phyloP scores from a whole-genome alignment of 2,329 filamentous ascomycete species.

The Ophiocordyceps camponoti-saundersi region DNA sequence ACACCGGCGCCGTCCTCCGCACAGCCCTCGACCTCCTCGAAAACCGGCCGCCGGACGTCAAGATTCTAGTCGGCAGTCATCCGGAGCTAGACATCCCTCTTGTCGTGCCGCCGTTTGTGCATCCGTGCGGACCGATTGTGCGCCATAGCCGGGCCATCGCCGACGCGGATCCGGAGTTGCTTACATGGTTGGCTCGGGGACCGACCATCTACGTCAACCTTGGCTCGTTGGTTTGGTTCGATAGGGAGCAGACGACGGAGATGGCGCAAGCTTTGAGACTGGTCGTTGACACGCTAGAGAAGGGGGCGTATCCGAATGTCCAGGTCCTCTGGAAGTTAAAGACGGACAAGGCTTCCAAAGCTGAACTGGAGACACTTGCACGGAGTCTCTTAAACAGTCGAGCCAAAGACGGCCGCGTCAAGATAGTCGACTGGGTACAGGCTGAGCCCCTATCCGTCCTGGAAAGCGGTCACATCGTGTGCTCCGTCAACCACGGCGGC shows the following conservation, averaged over 20 bases:
- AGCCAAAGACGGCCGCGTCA: constrained; percentile 13
- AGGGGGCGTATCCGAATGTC: background rate
- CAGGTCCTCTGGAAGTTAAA: constrained; percentile 19
- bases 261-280: constrained; percentile 19
- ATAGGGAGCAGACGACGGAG: constrained; percentile 17
- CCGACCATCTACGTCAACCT: constrained; percentile 32
- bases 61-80: constrained; percentile 11
- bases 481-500: constrained; percentile 27
- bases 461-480: constrained; percentile 17
- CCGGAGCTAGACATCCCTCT: constrained; percentile 22
- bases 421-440: constrained; percentile 21
- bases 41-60: constrained; percentile 3
- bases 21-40: constrained; percentile 8
- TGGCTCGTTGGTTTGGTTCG: constrained; percentile 19
- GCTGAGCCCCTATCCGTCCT: constrained; percentile 20
- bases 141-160: constrained; percentile 14
- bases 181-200: constrained; percentile 20
- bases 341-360: constrained; percentile 4
- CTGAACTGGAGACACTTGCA: constrained; percentile 1
- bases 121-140: constrained; percentile 29
- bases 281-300: constrained; percentile 12
- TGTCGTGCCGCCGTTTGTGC: constrained; percentile 19
- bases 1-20: constrained; percentile 5
- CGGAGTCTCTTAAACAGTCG: constrained; percentile 8
- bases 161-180: constrained; percentile 21